Evolutionary conservation across 805 yeast species (phyloP), one percentile per base, ranked within the genome.

Genomic region (Ogataea populi-albae): DNA sequence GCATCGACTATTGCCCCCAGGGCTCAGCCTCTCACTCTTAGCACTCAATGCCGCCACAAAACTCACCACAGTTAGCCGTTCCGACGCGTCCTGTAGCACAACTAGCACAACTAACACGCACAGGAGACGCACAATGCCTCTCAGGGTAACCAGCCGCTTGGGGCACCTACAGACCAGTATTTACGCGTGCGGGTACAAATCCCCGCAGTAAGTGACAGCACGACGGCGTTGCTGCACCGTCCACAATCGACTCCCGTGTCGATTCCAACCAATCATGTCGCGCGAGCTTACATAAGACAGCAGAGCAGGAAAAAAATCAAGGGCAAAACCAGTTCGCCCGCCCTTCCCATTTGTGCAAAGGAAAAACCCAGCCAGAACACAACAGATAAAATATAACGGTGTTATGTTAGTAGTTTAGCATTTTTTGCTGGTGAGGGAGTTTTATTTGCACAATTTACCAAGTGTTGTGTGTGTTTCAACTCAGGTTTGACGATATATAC

Each of bases 271-370:
- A 37, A 41, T 41, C 32, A 40, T 8, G 29, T 3, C 23, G 8
- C 19, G 8, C n/a, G 11, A 30, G 17, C 10, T 9, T n/a, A n/a
- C n/a, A n/a, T n/a, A n/a, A n/a, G n/a, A n/a, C n/a, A 7, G 6
- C 19, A 27, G 9, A 7, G 7, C 17, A 27, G 6, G 16, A 25
- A 25, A 25, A n/a, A 25, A n/a, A n/a, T 28, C 22, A 39, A 37
- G 41, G 42, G 43, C 40, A 37, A 37, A 45, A 40, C 39, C 37
- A 41, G 22, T 29, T 36, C 38, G 35, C 42, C 34, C 26, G 30
- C 10, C 34, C 34, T 33, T 41, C 50, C 50, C 47, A 42, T 40
- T 46, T 40, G 41, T 37, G 37, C 50, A 42, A 46, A 45, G 38
- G 36, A 38, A 43, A 43, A 36, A 34, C 36, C 30, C 26, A 35